Conservation (phyloP, 176 grass and related monocot genomes). For the Canna indica region DNA sequence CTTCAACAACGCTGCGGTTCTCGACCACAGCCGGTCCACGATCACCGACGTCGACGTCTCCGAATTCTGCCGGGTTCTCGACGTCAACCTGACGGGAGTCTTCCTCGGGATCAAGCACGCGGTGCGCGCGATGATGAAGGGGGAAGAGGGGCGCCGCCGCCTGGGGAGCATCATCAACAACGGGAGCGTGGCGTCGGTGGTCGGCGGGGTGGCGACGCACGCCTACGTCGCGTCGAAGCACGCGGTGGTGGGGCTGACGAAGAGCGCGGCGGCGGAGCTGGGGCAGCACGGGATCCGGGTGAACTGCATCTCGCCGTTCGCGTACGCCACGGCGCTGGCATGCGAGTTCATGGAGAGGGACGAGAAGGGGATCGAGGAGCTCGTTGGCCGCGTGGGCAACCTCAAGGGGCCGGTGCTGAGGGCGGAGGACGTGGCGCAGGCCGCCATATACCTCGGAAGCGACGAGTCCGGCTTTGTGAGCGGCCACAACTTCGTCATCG, state of each 20-base stretch:
- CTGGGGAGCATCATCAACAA: background rate
- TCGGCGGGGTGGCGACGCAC: background rate
- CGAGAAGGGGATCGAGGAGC: background rate
- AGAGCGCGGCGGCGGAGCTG: background rate
- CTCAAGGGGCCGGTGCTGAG: background rate
- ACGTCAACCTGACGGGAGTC: slow-evolving; percentile 8
- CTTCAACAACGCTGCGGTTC: slow-evolving; percentile 12
- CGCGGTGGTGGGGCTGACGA: background rate
- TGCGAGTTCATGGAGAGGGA: background rate
- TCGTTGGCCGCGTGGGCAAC: background rate
- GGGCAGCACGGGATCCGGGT: background rate
- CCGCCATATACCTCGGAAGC: background rate
- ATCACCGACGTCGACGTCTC: background rate
- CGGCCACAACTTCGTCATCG: background rate
- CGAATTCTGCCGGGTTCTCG: background rate
- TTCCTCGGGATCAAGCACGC: slow-evolving; percentile 19
- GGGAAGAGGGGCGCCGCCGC: background rate
- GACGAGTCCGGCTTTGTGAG: background rate
- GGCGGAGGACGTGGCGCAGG: background rate
- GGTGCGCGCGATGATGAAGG: slow-evolving; percentile 4
- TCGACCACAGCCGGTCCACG: background rate
- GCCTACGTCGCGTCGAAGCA: background rate
- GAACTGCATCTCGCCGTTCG: background rate
- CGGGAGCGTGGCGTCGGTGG: background rate
- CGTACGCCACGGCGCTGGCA: background rate